Percentiles rank a stretch among this genome's conserved stretches.
phyloP scores from a whole-genome alignment of 2,329 filamentous ascomycete species.

The Alternaria metachromatica region DNA sequence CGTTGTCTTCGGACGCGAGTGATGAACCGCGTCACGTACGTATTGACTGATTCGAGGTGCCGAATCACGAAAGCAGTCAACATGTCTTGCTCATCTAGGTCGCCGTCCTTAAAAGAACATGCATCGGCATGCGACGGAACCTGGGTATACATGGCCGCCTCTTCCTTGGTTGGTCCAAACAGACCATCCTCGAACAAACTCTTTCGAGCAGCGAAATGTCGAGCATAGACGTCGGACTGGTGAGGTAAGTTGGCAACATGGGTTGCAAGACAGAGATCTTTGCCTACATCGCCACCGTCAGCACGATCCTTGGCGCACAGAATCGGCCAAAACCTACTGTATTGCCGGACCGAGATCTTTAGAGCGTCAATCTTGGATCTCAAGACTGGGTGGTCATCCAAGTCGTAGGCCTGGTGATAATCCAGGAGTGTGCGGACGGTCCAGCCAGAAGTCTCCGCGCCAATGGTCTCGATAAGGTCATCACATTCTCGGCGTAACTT shows the following conservation, averaged over 20 bases:
- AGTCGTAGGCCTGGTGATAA: neutral
- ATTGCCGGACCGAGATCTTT: neutral
- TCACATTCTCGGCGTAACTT: neutral
- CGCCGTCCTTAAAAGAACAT: neutral
- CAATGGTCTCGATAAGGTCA: neutral
- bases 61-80: neutral
- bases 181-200: neutral
- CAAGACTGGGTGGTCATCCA: neutral
- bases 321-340: neutral
- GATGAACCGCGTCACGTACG: neutral
- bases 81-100: neutral
- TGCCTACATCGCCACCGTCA: neutral
- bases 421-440: neutral
- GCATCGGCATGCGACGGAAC: neutral
- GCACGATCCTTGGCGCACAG: neutral
- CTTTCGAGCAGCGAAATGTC: neutral
- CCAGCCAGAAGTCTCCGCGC: neutral
- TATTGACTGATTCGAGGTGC: neutral
- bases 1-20: neutral
- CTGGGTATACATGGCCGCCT: neutral
- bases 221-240: neutral
- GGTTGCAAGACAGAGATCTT: neutral
- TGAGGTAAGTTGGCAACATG: neutral
- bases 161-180: neutral
- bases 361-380: neutral